phyloP scores from a whole-genome alignment of 2,329 filamentous ascomycete genomes.

The Aureobasidium sp. region DNA sequence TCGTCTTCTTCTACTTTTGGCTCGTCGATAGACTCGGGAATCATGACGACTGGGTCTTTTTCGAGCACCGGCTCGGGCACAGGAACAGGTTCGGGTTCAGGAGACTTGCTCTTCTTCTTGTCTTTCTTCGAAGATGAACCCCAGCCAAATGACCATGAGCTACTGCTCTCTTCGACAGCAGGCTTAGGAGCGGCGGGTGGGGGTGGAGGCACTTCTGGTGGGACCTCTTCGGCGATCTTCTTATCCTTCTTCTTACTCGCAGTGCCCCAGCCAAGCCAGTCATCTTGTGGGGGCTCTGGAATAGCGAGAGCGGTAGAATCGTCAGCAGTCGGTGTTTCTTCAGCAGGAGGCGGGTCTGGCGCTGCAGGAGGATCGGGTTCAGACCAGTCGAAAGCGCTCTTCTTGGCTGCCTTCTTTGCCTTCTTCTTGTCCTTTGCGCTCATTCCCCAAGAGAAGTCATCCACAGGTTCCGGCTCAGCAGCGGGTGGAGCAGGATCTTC shows the following conservation, averaged over 20 bases:
- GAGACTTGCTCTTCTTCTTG: conserved; percentile 38
- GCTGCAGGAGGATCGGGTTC: conserved; percentile 20
- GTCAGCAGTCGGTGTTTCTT: conserved; percentile 29
- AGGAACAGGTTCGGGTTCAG: conserved; percentile 16
- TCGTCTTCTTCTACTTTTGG: conserved; percentile 45
- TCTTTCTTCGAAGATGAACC: conserved; percentile 48
- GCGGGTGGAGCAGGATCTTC: not conserved
- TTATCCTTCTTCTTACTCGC: conserved; percentile 27
- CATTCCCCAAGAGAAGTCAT: conserved; percentile 21
- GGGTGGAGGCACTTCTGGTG: conserved; percentile 20
- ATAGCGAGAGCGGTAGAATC: conserved; percentile 21
- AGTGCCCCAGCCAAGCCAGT: conserved; percentile 26
- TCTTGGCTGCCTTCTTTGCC: conserved; percentile 37
- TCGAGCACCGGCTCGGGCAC: conserved; percentile 22
- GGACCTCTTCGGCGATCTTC: conserved; percentile 23
- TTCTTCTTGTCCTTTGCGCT: conserved; percentile 23
- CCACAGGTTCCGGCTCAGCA: not conserved
- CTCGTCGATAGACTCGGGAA: conserved; percentile 45
- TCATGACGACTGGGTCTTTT: conserved; percentile 28
- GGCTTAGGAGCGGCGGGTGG: conserved; percentile 19
- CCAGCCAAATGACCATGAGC: conserved; percentile 51
- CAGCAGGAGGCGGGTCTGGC: conserved; percentile 19
- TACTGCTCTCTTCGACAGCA: conserved; percentile 32
- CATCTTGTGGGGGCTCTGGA: conserved; percentile 21
- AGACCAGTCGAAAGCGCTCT: conserved; percentile 21